Evolutionary conservation across 164 flowering plant genomes (phyloP).

Genomic region (Dillenia turbinata): DNA sequence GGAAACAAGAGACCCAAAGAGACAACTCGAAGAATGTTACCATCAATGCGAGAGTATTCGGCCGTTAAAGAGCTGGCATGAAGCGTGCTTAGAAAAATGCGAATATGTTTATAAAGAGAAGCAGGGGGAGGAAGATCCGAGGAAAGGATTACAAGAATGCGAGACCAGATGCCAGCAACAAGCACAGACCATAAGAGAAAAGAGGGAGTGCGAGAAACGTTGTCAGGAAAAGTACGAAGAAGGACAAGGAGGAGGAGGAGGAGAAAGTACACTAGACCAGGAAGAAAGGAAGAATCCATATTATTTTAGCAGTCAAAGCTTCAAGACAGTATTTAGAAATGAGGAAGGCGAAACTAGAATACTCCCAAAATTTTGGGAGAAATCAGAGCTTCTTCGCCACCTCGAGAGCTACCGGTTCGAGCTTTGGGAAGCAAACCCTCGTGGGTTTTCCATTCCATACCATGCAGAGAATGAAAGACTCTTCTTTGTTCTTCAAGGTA

Average conservation of each 20-base stretch:
- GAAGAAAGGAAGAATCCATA: conserved; percentile 27
- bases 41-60: too few species aligned
- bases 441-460: conserved; percentile 30
- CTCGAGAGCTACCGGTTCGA: conserved; percentile 27
- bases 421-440: conserved; percentile 20
- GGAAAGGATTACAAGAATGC: too few species aligned
- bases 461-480: conserved; percentile 34
- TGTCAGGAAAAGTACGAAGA: too few species aligned
- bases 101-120: too few species aligned
- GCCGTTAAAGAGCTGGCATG: too few species aligned
- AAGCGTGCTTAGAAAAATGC: too few species aligned
- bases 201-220: too few species aligned
- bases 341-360: conserved; percentile 21
- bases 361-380: conserved; percentile 24
- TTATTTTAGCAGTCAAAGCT: conserved; percentile 17
- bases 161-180: too few species aligned
- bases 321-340: conserved; percentile 8
- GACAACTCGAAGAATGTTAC: too few species aligned
- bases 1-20: too few species aligned
- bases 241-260: neutral
- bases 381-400: conserved; percentile 26
- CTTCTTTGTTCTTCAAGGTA: conserved; percentile 24
- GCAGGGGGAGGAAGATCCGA: too few species aligned
- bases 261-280: neutral
- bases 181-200: too few species aligned